These are phyloP conservation scores for Salix brachista DNA, from an alignment of 345 rosid species.

Conservation along the genomic window DNA sequence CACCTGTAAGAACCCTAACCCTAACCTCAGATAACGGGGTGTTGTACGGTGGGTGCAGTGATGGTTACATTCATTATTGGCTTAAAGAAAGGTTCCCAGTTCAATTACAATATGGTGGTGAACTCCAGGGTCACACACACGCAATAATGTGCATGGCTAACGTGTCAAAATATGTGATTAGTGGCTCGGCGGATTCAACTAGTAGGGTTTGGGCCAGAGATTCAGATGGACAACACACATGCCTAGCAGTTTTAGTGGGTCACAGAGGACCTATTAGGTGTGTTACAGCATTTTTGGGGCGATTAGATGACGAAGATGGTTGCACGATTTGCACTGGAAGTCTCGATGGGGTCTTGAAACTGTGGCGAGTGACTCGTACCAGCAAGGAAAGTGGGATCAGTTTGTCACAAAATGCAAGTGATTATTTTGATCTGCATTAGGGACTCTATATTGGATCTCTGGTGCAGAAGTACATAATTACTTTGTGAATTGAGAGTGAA, in stretches of 20 bases:
- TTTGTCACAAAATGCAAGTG: slow-evolving; percentile 3
- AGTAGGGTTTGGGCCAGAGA: slow-evolving; percentile 48
- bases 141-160: slow-evolving; percentile 46
- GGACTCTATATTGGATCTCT: background rate
- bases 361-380: slow-evolving; percentile 33
- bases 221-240: slow-evolving; percentile 34
- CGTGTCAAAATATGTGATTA: slow-evolving; percentile 35
- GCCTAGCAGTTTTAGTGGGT: slow-evolving; percentile 35
- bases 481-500: too few relatives aligned
- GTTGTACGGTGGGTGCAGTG: slow-evolving; percentile 51
- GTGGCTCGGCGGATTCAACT: slow-evolving; percentile 48
- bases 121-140: slow-evolving; percentile 54
- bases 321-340: slow-evolving; percentile 49
- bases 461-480: background rate
- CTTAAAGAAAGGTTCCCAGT: slow-evolving; percentile 42
- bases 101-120: slow-evolving; percentile 44
- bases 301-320: slow-evolving; percentile 27
- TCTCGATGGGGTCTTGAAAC: slow-evolving; percentile 51
- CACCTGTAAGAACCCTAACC: slow-evolving; percentile 47
- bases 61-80: slow-evolving; percentile 52
- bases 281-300: slow-evolving; percentile 29
- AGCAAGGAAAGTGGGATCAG: slow-evolving; percentile 16
- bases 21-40: slow-evolving; percentile 28
- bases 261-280: slow-evolving; percentile 46
- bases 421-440: slow-evolving; percentile 29